phyloP scores from a whole-genome alignment of 495 filamentous ascomycete genomes.

The Penicillium silybi region DNA sequence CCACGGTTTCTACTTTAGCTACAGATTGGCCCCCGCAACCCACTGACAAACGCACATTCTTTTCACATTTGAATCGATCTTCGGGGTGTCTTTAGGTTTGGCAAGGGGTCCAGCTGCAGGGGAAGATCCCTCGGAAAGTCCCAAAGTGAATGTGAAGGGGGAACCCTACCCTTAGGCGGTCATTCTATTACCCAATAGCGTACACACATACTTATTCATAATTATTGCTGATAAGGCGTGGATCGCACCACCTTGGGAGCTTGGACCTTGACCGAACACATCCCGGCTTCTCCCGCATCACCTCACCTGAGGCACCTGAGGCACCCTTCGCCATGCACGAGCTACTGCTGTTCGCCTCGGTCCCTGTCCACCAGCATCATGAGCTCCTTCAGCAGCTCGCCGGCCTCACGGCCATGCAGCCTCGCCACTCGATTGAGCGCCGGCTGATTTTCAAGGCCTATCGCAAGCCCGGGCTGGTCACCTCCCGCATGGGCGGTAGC shows the following conservation, averaged over 20 bases:
- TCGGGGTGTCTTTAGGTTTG: background rate
- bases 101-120: background rate
- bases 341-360: slow-evolving; percentile 47
- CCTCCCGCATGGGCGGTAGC: slow-evolving; percentile 38
- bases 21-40: background rate
- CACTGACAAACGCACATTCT: slow-evolving; percentile 5
- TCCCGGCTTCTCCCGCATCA: slow-evolving; percentile 17
- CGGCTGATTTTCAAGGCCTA: slow-evolving; percentile 64
- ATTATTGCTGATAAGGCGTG: slow-evolving; percentile 11
- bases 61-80: background rate
- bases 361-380: slow-evolving; percentile 42
- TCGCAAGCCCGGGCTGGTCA: slow-evolving; percentile 39
- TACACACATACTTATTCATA: slow-evolving; percentile 9
- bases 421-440: slow-evolving; percentile 54
- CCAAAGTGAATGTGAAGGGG: background rate
- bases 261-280: slow-evolving; percentile 25
- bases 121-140: background rate
- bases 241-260: slow-evolving; percentile 11
- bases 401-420: slow-evolving; percentile 64
- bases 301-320: background rate
- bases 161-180: background rate
- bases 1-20: background rate
- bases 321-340: slow-evolving; percentile 40
- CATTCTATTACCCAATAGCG: slow-evolving; percentile 11
- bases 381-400: slow-evolving; percentile 66